These are phyloP conservation scores for Epichloe coenophiala DNA, from an alignment of 2,329 filamentous ascomycete genomes.

Conservation along the genomic window DNA sequence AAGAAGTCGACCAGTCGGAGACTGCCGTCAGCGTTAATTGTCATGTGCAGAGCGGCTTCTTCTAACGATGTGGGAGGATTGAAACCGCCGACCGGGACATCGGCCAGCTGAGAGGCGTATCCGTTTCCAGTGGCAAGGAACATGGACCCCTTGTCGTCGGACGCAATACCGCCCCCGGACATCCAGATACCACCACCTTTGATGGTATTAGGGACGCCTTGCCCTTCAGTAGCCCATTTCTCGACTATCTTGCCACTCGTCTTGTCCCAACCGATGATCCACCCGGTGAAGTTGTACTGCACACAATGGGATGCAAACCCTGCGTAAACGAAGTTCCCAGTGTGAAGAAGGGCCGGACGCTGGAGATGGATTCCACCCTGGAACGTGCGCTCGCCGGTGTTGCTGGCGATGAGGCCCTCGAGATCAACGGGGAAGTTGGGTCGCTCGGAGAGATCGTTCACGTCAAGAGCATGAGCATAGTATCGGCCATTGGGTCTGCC, in stretches of 20 bases:
- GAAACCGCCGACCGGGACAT: slow-evolving; percentile 24
- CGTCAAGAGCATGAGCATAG: slow-evolving; percentile 24
- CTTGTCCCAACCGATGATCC: slow-evolving; percentile 35
- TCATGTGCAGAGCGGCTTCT: slow-evolving; percentile 31
- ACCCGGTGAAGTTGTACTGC: slow-evolving; percentile 41
- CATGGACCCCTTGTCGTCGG: slow-evolving; percentile 25
- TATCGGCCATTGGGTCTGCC: slow-evolving; percentile 22
- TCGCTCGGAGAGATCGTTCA: slow-evolving; percentile 23
- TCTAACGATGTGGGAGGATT: slow-evolving; percentile 28
- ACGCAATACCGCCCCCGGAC: slow-evolving; percentile 26
- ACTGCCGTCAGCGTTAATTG: slow-evolving; percentile 25
- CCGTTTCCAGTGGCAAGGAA: slow-evolving; percentile 27
- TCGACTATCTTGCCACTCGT: slow-evolving; percentile 23
- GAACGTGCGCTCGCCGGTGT: slow-evolving; percentile 34
- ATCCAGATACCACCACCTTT: slow-evolving; percentile 32
- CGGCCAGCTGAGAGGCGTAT: slow-evolving; percentile 25
- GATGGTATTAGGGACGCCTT: slow-evolving; percentile 22
- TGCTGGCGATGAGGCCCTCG: slow-evolving; percentile 31
- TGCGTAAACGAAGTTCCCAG: slow-evolving; percentile 34
- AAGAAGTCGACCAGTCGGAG: slow-evolving; percentile 37
- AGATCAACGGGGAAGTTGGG: slow-evolving; percentile 33
- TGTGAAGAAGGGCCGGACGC: slow-evolving; percentile 31
- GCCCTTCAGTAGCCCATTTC: slow-evolving; percentile 26
- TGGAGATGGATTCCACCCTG: slow-evolving; percentile 38
- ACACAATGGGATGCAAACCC: slow-evolving; percentile 43